phyloP scores from a whole-genome alignment of 192 early-diverging fungal genomes.

The Paraglomus occultum region DNA sequence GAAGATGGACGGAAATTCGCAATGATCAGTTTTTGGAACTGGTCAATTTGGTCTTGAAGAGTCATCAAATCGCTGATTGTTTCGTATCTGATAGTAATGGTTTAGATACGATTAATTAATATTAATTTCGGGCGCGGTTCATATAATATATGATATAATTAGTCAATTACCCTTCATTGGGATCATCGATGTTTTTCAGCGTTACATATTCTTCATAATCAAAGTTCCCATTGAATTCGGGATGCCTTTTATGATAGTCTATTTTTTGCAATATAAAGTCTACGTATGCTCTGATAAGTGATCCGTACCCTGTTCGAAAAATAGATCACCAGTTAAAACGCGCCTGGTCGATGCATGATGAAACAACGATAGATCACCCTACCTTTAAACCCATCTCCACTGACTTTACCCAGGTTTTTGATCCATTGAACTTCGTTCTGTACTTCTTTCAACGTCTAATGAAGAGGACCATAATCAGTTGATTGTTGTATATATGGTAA shows the following conservation, averaged over 20 bases:
- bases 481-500: not conserved
- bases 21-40: constrained; percentile 90
- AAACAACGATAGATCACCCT: not conserved
- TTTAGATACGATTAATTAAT: not conserved
- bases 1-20: constrained; percentile 72
- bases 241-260: constrained; percentile 87
- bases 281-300: constrained; percentile 86
- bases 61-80: constrained; percentile 93
- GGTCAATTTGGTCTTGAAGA: constrained; percentile 88
- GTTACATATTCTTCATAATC: constrained; percentile 97
- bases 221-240: constrained; percentile 92
- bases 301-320: constrained; percentile 59
- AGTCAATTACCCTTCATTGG: constrained; percentile 86
- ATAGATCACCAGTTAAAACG: not conserved
- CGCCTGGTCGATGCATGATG: not conserved
- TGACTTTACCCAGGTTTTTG: constrained; percentile 63
- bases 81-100: constrained; percentile 67
- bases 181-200: constrained; percentile 92
- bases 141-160: not conserved
- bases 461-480: not conserved
- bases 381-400: constrained; percentile 47
- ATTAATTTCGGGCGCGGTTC: too few species aligned
- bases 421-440: constrained; percentile 79
- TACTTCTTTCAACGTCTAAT: constrained; percentile 79
- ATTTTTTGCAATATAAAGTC: constrained; percentile 88